Evolutionary conservation across 2,329 filamentous ascomycete genomes (phyloP).

Genomic region (Chaetomium olivaceum): DNA sequence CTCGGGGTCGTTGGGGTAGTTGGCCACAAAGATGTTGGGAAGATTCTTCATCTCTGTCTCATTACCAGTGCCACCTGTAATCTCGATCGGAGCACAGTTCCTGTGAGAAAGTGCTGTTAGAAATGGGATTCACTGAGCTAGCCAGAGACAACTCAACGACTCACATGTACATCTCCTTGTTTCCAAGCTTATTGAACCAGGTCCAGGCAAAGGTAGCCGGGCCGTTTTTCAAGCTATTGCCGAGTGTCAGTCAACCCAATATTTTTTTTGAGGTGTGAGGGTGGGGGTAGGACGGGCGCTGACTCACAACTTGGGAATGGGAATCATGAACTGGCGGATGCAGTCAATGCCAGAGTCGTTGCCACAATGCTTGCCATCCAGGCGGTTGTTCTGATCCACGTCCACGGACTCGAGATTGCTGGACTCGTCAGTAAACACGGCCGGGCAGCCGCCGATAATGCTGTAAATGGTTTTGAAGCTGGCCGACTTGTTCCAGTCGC

Average conservation of each 20-base stretch:
- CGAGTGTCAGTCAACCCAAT: background rate
- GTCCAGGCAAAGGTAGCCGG: constrained; percentile 54
- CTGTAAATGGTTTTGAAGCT: constrained; percentile 38
- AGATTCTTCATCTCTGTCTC: constrained; percentile 44
- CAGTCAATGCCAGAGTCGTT: constrained; percentile 32
- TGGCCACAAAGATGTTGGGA: constrained; percentile 61
- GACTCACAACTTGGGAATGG: constrained; percentile 33
- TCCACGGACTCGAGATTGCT: constrained; percentile 12
- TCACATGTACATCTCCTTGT: constrained; percentile 66
- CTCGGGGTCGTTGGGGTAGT: constrained; percentile 40
- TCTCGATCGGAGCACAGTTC: constrained; percentile 61
- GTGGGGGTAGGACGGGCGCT: no score
- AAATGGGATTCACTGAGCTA: no score
- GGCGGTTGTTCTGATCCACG: constrained; percentile 22
- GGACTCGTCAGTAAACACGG: constrained; percentile 26
- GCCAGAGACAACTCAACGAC: background rate
- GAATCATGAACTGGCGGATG: constrained; percentile 33
- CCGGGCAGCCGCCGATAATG: constrained; percentile 39
- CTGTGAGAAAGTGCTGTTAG: background rate
- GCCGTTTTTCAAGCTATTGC: constrained; percentile 26
- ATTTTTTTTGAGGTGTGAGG: background rate
- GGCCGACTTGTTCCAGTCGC: constrained; percentile 27
- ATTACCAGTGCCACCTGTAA: constrained; percentile 38
- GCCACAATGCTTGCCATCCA: constrained; percentile 28
- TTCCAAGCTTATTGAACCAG: constrained; percentile 61